Evolutionary conservation across 169 alveolate genomes (phyloP).

Genomic region (Plasmodium vivax): DNA sequence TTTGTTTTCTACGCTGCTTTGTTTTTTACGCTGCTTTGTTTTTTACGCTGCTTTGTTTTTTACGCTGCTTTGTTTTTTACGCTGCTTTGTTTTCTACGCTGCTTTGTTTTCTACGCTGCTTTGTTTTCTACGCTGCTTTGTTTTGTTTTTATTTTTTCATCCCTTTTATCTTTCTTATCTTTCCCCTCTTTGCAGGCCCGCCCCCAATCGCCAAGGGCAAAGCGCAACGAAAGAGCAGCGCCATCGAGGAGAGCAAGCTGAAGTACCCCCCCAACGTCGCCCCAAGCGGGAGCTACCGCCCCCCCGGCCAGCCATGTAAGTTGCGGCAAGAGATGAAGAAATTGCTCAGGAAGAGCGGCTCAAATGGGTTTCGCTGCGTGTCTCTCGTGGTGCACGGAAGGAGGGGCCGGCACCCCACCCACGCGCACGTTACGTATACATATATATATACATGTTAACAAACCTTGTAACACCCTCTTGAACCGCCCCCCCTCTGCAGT

Average conservation of each 20-base stretch:
- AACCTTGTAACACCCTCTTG: not conserved
- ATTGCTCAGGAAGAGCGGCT: not conserved
- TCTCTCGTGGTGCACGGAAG: not conserved
- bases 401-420: not conserved
- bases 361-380: not conserved
- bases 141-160: not conserved
- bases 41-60: not conserved
- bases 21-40: too few species aligned
- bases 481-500: not conserved
- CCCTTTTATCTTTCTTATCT: too few species aligned
- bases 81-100: too few species aligned
- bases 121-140: too few species aligned
- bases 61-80: not conserved
- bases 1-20: too few species aligned
- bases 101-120: not conserved
- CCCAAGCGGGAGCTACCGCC: not conserved
- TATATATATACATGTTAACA: not conserved
- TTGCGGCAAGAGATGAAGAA: not conserved
- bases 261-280: not conserved
- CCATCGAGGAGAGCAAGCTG: slow-evolving; percentile 8
- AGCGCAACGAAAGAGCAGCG: not conserved
- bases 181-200: not conserved
- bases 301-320: slow-evolving; percentile 13
- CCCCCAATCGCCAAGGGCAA: not conserved
- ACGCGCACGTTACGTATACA: not conserved